These are phyloP conservation scores for Syncephalastrum monosporum DNA, from an alignment of 371 early-diverging fungal species.

Conservation along the genomic window DNA sequence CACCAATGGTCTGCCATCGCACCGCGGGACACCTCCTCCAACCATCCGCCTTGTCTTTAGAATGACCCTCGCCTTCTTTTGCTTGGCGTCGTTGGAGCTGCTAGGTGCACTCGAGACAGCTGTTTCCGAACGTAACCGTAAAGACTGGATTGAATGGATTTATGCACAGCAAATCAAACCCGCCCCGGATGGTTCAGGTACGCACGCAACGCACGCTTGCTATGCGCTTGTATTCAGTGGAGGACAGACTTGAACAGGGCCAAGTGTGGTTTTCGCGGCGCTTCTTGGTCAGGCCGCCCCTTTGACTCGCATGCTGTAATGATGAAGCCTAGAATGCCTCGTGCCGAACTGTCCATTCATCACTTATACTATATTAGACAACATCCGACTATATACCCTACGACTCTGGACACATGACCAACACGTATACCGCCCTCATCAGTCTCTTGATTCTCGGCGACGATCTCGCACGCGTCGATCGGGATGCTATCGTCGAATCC, in stretches of 20 bases:
- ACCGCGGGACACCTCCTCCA: not conserved
- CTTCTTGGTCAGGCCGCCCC: slow-evolving; percentile 65
- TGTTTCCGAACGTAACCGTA: slow-evolving; percentile 51
- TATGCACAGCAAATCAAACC: slow-evolving; percentile 87
- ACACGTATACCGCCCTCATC: slow-evolving; percentile 89
- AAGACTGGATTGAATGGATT: slow-evolving; percentile 92
- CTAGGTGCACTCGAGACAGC: slow-evolving; percentile 63
- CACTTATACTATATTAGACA: slow-evolving; percentile 13
- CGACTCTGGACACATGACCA: slow-evolving; percentile 79
- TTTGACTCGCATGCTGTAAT: slow-evolving; percentile 50
- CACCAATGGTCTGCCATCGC: not conserved
- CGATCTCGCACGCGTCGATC: slow-evolving; percentile 83
- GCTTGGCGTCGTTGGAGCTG: slow-evolving; percentile 77
- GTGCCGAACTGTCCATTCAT: not conserved
- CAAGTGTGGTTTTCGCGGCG: slow-evolving; percentile 67
- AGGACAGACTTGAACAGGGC: slow-evolving; percentile 30
- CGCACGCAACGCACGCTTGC: not conserved
- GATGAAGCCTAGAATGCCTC: not conserved
- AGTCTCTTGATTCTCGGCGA: slow-evolving; percentile 84
- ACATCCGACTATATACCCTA: slow-evolving; percentile 36
- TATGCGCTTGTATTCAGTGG: too few species aligned
- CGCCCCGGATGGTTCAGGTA: slow-evolving; percentile 11
- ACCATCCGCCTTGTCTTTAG: slow-evolving; percentile 35
- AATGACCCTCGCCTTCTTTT: slow-evolving; percentile 86
- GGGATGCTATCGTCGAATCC: slow-evolving; percentile 56